Evolutionary conservation across 73 alveolate species (phyloP).

Genomic region (Stentor roeselii): DNA sequence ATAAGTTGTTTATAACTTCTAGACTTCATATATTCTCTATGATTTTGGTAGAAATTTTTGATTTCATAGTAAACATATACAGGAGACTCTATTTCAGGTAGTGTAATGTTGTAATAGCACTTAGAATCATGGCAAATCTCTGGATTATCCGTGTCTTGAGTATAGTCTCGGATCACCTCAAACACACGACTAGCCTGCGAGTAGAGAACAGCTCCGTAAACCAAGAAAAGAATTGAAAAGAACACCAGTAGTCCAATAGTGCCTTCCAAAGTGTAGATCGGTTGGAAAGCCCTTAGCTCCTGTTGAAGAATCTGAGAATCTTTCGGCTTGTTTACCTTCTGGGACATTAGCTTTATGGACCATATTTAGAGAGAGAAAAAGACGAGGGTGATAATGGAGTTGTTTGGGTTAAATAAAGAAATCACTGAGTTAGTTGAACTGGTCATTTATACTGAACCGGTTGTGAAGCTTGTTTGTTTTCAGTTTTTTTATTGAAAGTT

Average conservation of each 20-base stretch:
- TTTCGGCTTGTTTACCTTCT: constrained; percentile 36
- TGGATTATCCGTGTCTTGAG: too few species aligned
- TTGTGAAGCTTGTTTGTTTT: neutral
- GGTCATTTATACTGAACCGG: neutral
- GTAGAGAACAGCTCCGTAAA: constrained; percentile 73
- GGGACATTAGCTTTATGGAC: too few species aligned
- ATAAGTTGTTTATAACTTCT: constrained; percentile 65
- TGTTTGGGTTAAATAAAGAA: too few species aligned
- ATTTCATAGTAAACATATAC: constrained; percentile 69
- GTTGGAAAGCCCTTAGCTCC: constrained; percentile 86
- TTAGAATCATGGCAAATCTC: too few species aligned
- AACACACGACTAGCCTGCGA: constrained; percentile 53
- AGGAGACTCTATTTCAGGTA: constrained; percentile 36
- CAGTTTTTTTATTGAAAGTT: neutral
- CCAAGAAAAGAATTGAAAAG: constrained; percentile 71
- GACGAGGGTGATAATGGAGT: too few species aligned
- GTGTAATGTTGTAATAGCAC: too few species aligned
- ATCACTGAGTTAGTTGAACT: too few species aligned
- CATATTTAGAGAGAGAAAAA: too few species aligned
- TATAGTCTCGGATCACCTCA: too few species aligned
- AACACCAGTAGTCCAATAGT: constrained; percentile 56
- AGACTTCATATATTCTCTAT: constrained; percentile 67
- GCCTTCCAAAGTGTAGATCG: constrained; percentile 70
- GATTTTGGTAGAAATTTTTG: constrained; percentile 77
- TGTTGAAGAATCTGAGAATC: constrained; percentile 69